Evolutionary conservation across 1,284 basidiomycete species (phyloP).

Genomic region (Sphaerobolus stellatus): DNA sequence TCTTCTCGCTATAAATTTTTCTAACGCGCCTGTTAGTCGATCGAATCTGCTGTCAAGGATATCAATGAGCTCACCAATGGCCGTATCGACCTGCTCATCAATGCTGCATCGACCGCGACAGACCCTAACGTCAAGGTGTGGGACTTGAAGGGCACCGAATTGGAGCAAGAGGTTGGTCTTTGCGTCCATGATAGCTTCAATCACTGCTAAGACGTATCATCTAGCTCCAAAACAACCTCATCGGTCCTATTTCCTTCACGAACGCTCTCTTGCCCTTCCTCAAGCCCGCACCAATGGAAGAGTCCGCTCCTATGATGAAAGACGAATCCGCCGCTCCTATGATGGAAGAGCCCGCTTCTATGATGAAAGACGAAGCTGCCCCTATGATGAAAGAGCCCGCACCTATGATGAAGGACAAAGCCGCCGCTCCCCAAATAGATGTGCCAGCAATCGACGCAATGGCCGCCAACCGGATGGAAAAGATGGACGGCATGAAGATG

Average conservation of each 20-base stretch:
- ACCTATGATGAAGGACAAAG: no score
- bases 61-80: conserved; percentile 10
- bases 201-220: not conserved
- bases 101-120: not conserved
- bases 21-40: conserved; percentile 4
- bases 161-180: conserved; percentile 9
- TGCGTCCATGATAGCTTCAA: not conserved
- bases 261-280: conserved; percentile 8
- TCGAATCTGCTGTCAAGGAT: conserved; percentile 4
- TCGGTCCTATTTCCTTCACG: conserved; percentile 10
- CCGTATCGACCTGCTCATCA: conserved; percentile 9
- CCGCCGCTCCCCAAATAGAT: no score
- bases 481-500: no score
- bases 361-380: no score
- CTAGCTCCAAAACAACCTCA: conserved; percentile 7
- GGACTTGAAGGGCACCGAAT: conserved; percentile 5
- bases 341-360: no score
- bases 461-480: no score
- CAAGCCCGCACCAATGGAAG: not conserved
- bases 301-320: not conserved
- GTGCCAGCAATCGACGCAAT: no score
- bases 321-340: not conserved
- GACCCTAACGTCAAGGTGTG: conserved; percentile 1
- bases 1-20: not conserved
- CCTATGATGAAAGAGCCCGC: no score